Conservation (phyloP, 2,329 filamentous ascomycete species). For the Chrysosporium queenslandicum region DNA sequence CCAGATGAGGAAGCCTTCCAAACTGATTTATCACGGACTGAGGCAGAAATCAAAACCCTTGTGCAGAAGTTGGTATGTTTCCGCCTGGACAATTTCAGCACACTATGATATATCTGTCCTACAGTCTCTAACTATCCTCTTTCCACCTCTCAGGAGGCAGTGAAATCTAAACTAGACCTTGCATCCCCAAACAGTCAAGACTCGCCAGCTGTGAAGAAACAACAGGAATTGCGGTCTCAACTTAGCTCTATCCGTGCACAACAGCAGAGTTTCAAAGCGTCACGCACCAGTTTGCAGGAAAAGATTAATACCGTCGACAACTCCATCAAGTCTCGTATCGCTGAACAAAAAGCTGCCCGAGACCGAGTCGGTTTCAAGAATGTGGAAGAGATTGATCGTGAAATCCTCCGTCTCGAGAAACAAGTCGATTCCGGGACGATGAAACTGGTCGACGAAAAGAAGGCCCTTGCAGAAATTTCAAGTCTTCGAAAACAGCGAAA, state of each 20-base stretch:
- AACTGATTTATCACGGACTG: slow-evolving; percentile 63
- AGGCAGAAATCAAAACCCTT: slow-evolving; percentile 73
- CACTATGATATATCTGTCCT: slow-evolving; percentile 2
- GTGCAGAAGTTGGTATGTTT: slow-evolving; percentile 58
- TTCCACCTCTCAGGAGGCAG: slow-evolving; percentile 57
- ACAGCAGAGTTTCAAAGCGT: slow-evolving; percentile 78
- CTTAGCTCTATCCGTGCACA: slow-evolving; percentile 74
- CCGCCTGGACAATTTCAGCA: not conserved
- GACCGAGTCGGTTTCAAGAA: slow-evolving; percentile 76
- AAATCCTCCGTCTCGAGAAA: slow-evolving; percentile 71
- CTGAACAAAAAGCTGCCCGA: slow-evolving; percentile 77
- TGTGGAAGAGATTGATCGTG: slow-evolving; percentile 72
- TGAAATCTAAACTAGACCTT: slow-evolving; percentile 80
- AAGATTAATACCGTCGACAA: slow-evolving; percentile 89
- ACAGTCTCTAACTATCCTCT: slow-evolving; percentile 1
- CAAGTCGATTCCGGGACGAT: slow-evolving; percentile 81
- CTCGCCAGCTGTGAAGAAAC: slow-evolving; percentile 68
- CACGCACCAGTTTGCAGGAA: slow-evolving; percentile 66
- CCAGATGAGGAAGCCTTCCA: slow-evolving; percentile 82
- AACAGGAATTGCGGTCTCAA: slow-evolving; percentile 74
- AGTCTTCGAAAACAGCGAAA: slow-evolving; percentile 81
- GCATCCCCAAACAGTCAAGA: slow-evolving; percentile 74
- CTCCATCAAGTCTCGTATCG: slow-evolving; percentile 72
- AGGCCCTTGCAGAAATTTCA: slow-evolving; percentile 73
- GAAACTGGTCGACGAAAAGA: slow-evolving; percentile 96